phyloP scores from a whole-genome alignment of 2,329 filamentous ascomycete species.

The Fusarium marasasianum region DNA sequence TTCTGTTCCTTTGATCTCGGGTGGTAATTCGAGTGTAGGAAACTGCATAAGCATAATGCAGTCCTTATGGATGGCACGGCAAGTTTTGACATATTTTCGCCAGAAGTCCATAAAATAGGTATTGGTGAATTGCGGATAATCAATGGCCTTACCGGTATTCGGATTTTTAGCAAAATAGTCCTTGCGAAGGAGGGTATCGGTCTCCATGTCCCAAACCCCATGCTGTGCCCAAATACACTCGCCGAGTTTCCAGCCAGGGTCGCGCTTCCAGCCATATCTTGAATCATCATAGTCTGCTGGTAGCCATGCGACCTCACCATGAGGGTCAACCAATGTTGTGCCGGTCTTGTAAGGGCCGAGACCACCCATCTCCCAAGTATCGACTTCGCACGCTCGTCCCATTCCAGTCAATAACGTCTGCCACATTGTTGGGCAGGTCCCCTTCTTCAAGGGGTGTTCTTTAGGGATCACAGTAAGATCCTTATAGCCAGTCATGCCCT shows the following conservation, averaged over 20 bases:
- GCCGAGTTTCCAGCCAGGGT: constrained; percentile 89
- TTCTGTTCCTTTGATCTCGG: constrained; percentile 82
- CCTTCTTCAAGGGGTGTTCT: constrained; percentile 91
- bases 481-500: constrained; percentile 83
- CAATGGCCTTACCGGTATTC: constrained; percentile 74
- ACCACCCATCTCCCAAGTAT: constrained; percentile 92
- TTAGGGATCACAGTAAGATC: constrained; percentile 84
- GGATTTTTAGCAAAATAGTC: constrained; percentile 90
- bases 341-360: constrained; percentile 93
- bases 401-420: constrained; percentile 93
- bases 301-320: constrained; percentile 87
- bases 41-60: constrained; percentile 92
- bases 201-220: constrained; percentile 88
- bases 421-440: constrained; percentile 92
- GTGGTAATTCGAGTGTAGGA: constrained; percentile 90
- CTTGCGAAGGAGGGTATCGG: constrained; percentile 80
- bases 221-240: constrained; percentile 97
- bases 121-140: constrained; percentile 89
- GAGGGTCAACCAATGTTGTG: constrained; percentile 82
- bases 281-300: constrained; percentile 84
- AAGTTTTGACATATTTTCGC: constrained; percentile 76
- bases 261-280: constrained; percentile 89
- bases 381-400: constrained; percentile 87
- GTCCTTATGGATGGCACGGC: constrained; percentile 79
- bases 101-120: constrained; percentile 91